Base-by-base conservation (phyloP, 176 grass and related monocot genomes). In the Aegilops tauschii region DNA sequence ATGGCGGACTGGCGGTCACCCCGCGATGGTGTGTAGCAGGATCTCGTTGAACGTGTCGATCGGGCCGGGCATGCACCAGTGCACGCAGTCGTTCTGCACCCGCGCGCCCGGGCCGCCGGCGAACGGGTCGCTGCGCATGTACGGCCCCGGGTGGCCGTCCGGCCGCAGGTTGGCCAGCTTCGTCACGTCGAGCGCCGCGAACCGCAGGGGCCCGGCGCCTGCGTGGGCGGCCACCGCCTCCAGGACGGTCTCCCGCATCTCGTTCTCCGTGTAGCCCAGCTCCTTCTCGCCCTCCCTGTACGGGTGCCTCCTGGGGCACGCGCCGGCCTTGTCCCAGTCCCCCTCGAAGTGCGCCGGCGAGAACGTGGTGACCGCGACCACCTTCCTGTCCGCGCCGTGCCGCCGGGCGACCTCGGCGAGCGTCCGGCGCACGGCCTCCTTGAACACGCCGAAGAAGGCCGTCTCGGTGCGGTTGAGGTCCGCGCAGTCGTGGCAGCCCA, bases 51-150 rank as follows among this genome's bases (percentile, higher is more conserved):
- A 93, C 18, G 90, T 88, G 56, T 98, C 91, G 3, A 98, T 88
- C 6, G 95, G 88, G 3, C 91, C 95, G 4, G 93, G 89, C 80
- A 95, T 79, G 84, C 93, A 98, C 95, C 95, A 95, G 74, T 98
- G 95, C 83, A 98, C 91, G 85, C 93, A 98, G 86, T 98, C 93
- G 63, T 92, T 98, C 86, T 95, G 93, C 70, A 95, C 91, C 83
- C 89, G 83, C 67, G 83, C 73, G 36, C 30, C 17, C 7, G 31
- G 17, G 11, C 79, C 84, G 63, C 65, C 81, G 8, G 63, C 83
- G 82, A 95, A 98, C 36, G 93, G 93, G 70, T 95, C 73, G 8
- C 39, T 52, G 31, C 82, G 86, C 95, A 98, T 95, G 82, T 95
- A 98, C 12, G 91, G 93, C 13, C 95, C 91, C 5, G 95, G 95